phyloP scores from a whole-genome alignment of 208 protist species.

The Porcisia deanei region DNA sequence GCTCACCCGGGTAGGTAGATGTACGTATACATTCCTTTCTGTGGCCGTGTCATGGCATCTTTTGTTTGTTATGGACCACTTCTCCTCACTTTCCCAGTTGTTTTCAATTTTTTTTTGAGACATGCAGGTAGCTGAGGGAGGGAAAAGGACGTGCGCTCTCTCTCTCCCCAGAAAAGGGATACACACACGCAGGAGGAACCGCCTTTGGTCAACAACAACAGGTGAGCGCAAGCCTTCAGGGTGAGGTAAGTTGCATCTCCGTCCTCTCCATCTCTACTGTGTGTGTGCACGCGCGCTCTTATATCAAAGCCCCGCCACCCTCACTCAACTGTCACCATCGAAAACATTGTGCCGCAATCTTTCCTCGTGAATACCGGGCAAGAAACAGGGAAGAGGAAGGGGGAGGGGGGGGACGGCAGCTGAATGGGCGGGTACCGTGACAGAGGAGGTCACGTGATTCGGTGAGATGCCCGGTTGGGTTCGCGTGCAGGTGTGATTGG shows the following conservation, averaged over 20 bases:
- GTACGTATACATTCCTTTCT: neutral
- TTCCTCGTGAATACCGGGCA: conserved; percentile 1
- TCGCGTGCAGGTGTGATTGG: neutral
- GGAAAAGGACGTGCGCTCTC: neutral
- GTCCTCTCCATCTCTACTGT: no score
- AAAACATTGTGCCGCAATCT: conserved; percentile 2
- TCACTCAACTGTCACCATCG: neutral
- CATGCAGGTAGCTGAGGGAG: neutral
- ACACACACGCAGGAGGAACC: neutral
- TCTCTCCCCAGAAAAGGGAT: neutral
- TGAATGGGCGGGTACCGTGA: neutral
- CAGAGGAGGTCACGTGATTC: neutral
- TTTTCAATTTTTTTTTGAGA: neutral
- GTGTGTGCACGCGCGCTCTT: neutral
- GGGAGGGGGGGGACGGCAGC: neutral
- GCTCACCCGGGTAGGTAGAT: neutral
- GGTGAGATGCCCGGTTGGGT: neutral
- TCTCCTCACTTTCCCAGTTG: neutral
- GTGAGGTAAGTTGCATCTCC: no score
- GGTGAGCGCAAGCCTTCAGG: neutral
- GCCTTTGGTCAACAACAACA: neutral
- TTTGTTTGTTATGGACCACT: neutral
- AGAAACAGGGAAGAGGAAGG: neutral
- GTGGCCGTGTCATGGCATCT: neutral
- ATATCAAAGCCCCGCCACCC: no score